Conservation (phyloP, 495 filamentous ascomycete genomes). For the Penicillium pulvis region DNA sequence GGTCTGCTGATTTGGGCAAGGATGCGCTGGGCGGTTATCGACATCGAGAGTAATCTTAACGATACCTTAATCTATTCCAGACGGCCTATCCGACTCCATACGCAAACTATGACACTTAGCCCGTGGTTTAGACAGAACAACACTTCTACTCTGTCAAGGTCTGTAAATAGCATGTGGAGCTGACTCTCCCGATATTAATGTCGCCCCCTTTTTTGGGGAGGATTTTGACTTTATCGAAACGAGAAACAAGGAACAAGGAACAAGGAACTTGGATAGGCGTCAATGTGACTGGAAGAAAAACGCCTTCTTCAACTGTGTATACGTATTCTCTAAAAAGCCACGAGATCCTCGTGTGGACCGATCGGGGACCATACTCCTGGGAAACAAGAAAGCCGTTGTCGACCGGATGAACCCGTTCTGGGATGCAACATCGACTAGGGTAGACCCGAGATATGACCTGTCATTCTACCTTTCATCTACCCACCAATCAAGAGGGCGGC, state of each 20-base stretch:
- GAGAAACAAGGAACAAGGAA: not conserved
- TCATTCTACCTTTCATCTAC: conserved; percentile 15
- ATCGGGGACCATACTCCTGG: conserved; percentile 29
- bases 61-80: conserved; percentile 27
- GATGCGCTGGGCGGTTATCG: conserved; percentile 30
- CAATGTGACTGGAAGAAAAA: not conserved
- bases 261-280: not conserved
- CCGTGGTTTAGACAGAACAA: no score
- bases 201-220: not conserved
- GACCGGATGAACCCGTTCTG: conserved; percentile 26
- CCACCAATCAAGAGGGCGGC: conserved; percentile 36
- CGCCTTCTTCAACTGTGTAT: not conserved
- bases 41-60: conserved; percentile 11
- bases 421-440: conserved; percentile 32
- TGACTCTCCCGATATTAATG: not conserved
- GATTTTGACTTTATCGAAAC: not conserved
- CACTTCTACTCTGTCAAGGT: no score
- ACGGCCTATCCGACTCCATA: conserved; percentile 5
- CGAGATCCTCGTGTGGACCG: conserved; percentile 31
- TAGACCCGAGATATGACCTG: conserved; percentile 25
- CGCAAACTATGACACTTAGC: not conserved
- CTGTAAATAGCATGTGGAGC: not conserved
- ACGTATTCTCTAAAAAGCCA: conserved; percentile 9
- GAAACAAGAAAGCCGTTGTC: conserved; percentile 27
- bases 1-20: conserved; percentile 24